Evolutionary conservation across 179 eudicot species (phyloP), one percentile per base, ranked within the genome.

Genomic region (Beta lomatogona): DNA sequence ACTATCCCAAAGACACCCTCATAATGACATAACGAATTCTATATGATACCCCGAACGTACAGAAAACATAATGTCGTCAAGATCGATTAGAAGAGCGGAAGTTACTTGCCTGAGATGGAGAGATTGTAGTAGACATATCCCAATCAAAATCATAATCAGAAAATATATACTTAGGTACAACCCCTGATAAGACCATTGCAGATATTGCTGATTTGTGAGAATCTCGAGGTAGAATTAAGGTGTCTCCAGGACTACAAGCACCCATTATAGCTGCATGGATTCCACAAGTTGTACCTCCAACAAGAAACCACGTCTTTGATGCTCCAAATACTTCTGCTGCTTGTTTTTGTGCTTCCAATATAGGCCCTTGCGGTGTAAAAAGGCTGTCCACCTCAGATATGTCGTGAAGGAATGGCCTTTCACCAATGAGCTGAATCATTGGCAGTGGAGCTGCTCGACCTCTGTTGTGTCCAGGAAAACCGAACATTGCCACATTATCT

Each of bases 251-350:
- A 25, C 79, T 88, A 85, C 95, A 92, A 44, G 87, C 86, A 48
- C 90, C 91, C 93, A 92, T 90, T 80, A 90, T 80, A 31, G 93
- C 87, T 19, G 95, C 91, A 73, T 89, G 93, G 75, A 92, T 76
- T 73, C 95, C 95, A 75, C 93, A 90, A 64, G 95, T 92, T 31
- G 92, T 90, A 66, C 95, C 95, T 21, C 95, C 93, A 45, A 91
- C 91, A 79, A 90, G 92, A 82, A 92, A 92, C 95, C 93, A 57
- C 1, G 61, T 57, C 15, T 57, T 57, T 16, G 61, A 57, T 16
- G 61, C 61, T 10, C 61, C 61, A 80, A 92, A 92, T 12, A 92
- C 81, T 69, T 86, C 25, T 28, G 95, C 93, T 22, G 92, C 95
- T 84, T 77, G 78, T 72, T 57, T 57, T 16, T 57, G 61, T 57